Conservation (phyloP, 768 basidiomycete genomes). For the Pluteus cervinus region DNA sequence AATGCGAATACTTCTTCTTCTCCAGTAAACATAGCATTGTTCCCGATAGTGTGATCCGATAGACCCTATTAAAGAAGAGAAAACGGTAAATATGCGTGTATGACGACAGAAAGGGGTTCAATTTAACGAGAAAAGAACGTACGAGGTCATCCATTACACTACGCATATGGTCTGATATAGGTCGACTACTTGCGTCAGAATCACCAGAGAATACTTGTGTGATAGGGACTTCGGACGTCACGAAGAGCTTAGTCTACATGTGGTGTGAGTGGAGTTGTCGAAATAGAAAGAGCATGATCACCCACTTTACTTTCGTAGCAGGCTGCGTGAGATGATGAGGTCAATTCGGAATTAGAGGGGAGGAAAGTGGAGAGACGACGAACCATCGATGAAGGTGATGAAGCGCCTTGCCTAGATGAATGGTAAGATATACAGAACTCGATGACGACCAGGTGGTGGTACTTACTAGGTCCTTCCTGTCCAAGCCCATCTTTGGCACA, state of each 20-base stretch:
- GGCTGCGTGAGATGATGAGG: constrained; percentile 33
- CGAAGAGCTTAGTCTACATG: constrained; percentile 78
- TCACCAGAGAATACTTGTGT: constrained; percentile 86
- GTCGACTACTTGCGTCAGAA: constrained; percentile 27
- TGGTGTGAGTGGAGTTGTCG: neutral
- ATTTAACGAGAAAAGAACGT: constrained; percentile 12
- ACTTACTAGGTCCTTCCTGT: constrained; percentile 77
- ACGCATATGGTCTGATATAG: constrained; percentile 80
- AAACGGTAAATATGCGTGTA: constrained; percentile 3
- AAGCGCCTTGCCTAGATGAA: constrained; percentile 80
- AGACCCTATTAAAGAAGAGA: constrained; percentile 52
- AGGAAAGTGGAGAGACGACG: constrained; percentile 16
- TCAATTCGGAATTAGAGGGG: constrained; percentile 1
- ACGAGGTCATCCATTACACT: constrained; percentile 96
- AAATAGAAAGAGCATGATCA: neutral
- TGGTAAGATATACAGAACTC: neutral
- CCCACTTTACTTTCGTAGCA: constrained; percentile 87
- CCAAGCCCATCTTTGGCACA: constrained; percentile 83
- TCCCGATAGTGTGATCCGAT: constrained; percentile 66
- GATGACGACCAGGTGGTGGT: constrained; percentile 8
- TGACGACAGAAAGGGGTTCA: constrained; percentile 5
- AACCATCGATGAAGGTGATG: constrained; percentile 95
- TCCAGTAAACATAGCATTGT: constrained; percentile 88
- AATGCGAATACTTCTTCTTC: constrained; percentile 98
- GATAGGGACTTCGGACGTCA: constrained; percentile 90